These are phyloP conservation scores for Chiua sp. DNA, from an alignment of 1,284 basidiomycete genomes.

Conservation along the genomic window DNA sequence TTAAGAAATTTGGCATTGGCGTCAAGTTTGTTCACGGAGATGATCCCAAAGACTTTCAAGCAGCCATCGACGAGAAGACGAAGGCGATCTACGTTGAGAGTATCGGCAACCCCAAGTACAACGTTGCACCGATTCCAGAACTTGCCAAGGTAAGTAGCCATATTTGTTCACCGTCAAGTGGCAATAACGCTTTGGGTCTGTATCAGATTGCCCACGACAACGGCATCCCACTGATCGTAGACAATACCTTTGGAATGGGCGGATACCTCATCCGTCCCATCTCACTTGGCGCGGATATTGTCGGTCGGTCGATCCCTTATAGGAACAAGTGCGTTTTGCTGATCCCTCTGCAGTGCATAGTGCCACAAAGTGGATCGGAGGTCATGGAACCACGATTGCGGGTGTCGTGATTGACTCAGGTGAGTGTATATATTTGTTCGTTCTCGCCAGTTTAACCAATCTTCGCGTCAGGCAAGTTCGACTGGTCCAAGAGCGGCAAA, in stretches of 20 bases:
- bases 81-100: constrained; percentile 84
- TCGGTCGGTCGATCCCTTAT: constrained; percentile 48
- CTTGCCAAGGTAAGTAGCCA: constrained; percentile 64
- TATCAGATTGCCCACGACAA: constrained; percentile 73
- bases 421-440: constrained; percentile 44
- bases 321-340: not conserved
- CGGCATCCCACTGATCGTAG: constrained; percentile 82
- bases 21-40: constrained; percentile 78
- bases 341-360: constrained; percentile 62
- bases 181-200: not conserved
- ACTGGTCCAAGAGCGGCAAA: constrained; percentile 80
- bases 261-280: constrained; percentile 67
- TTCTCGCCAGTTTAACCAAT: not conserved
- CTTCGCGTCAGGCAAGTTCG: constrained; percentile 68
- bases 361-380: constrained; percentile 93
- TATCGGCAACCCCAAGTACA: constrained; percentile 88
- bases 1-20: constrained; percentile 80
- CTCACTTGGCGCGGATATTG: constrained; percentile 83
- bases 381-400: constrained; percentile 88
- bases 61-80: constrained; percentile 79
- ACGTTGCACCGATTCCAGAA: constrained; percentile 72
- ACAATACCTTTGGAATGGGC: constrained; percentile 92
- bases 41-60: constrained; percentile 68
- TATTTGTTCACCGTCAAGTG: not conserved
- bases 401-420: constrained; percentile 85